These are phyloP conservation scores for Histomonas meleagridis DNA, from an alignment of 208 protist species.

Conservation along the genomic window DNA sequence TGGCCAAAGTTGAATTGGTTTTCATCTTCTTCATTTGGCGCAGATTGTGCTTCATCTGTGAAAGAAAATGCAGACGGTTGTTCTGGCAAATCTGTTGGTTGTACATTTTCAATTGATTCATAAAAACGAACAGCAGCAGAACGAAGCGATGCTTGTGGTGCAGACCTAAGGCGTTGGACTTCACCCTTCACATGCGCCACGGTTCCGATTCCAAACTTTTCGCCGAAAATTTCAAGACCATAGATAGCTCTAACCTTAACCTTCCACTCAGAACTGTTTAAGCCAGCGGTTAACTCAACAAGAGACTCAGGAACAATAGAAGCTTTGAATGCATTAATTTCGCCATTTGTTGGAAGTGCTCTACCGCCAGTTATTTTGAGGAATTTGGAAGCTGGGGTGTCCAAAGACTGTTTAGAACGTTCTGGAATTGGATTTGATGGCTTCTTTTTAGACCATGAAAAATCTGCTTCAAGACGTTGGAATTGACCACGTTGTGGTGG, in stretches of 20 bases:
- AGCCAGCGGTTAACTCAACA: not conserved
- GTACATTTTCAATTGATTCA: not conserved
- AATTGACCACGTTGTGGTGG: not conserved
- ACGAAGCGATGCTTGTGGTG: not conserved
- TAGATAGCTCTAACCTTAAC: not conserved
- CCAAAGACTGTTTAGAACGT: not conserved
- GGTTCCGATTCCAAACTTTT: not conserved
- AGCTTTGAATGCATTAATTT: not conserved
- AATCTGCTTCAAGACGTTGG: not conserved
- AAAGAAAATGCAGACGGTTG: not conserved
- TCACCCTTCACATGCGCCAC: not conserved
- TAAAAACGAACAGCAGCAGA: not conserved
- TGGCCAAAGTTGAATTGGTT: no score
- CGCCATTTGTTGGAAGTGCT: constrained; percentile 22
- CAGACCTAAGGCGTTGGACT: not conserved
- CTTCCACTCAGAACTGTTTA: not conserved
- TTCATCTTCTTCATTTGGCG: no score
- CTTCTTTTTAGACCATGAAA: constrained; percentile 17
- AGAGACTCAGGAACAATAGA: not conserved
- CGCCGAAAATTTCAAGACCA: constrained; percentile 13
- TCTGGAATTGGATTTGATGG: not conserved
- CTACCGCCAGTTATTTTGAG: not conserved
- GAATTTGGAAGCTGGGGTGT: not conserved
- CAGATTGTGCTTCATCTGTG: not conserved
- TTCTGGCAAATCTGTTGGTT: not conserved